Evolutionary conservation across 2,329 filamentous ascomycete species (phyloP), one percentile per base, ranked within the genome.

Genomic region (Colletotrichum magnum): DNA sequence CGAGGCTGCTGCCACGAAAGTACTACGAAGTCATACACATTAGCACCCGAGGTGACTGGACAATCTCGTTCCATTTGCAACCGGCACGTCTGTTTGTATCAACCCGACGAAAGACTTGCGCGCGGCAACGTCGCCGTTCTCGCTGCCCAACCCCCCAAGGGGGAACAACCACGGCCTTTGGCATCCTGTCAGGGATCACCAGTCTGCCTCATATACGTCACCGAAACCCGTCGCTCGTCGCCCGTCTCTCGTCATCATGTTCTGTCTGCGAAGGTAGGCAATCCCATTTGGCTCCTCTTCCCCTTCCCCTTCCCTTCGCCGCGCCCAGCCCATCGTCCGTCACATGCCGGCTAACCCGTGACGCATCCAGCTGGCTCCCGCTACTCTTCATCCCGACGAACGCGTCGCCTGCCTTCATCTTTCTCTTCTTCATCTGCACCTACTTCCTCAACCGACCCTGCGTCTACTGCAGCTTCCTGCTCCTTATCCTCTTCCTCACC

Each of bases 381-480:
- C 90, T 96, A 74, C 93, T 96, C 79, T 95, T 96, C 82, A 94
- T 96, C 75, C 93, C 93, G 60, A 94, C 93, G 69, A 94, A 95
- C 79, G 92, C 93, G 74, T 94, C 93, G 67, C 93, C 93, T 28
- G 88, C 93, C 76, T 95, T 95, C 84, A 93, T 96, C 79, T 89
- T 95, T 83, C 89, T 94, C 82, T 94, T 96, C 86, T 92, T 99
- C 84, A 87, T 94, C 73, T 94, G 95, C 80, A 97, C 95, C 73
- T 98, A 97, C 86, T 93, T 97, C 82, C 91, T 99, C 76, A 97
- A 98, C 83, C 92, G 95, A 64, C 96, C 96, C 62, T 99, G 96
- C 85, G 92, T 97, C 75, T 99, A 99, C 87, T 99, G 96, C 88
- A 97, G 94, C 70, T 91, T 98, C 71, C 92, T 99, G 62, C 93